Evolutionary conservation across 805 yeast species (phyloP), one percentile per base, ranked within the genome.

Genomic region (Wickerhamiella sorbophila): DNA sequence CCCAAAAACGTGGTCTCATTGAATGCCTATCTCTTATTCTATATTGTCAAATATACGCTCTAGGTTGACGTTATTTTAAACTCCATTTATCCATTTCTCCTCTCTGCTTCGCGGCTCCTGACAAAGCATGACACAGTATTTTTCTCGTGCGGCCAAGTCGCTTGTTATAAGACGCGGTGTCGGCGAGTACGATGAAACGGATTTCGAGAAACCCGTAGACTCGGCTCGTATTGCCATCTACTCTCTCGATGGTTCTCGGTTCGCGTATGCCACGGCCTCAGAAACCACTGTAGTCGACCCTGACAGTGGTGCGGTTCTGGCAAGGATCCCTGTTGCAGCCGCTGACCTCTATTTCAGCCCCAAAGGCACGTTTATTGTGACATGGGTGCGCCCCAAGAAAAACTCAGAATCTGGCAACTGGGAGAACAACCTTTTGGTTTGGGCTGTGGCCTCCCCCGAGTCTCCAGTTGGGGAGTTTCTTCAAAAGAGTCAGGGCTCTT

Each of bases 271-370:
- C 15, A 80, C 77, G 55, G 82, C 81, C 20, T 61, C 65, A 31
- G 49, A 64, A 40, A 82, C 82, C 39, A 63, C 66, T 15, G 65
- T 84, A 21, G 63, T 75, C 36, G 69, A 74, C 52, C 70, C 88
- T n/a, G 61, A 61, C 6, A 55, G 68, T 27, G 76, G 80, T 17
- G 61, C 65, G 5, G 52, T 63, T 15, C 56, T 71, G 35, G 64
- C 68, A 42, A 64, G 60, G 36, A 60, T 85, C 39, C 75, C 71
- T 31, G 63, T 77, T 38, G 56, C 66, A 26, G 94, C 85, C 48
- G 82, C 78, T 15, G 96, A 91, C 57, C 58, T 91, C 52, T 74
- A 75, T 47, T 86, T 91, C 59, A 83, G 95, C n/a, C 94, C 96
- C 8, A 67, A 73, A 38, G 97, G 95, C 14, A 74, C 75, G 36